phyloP scores from a whole-genome alignment of 2,329 filamentous ascomycete genomes.

The Monilinia laxa region DNA sequence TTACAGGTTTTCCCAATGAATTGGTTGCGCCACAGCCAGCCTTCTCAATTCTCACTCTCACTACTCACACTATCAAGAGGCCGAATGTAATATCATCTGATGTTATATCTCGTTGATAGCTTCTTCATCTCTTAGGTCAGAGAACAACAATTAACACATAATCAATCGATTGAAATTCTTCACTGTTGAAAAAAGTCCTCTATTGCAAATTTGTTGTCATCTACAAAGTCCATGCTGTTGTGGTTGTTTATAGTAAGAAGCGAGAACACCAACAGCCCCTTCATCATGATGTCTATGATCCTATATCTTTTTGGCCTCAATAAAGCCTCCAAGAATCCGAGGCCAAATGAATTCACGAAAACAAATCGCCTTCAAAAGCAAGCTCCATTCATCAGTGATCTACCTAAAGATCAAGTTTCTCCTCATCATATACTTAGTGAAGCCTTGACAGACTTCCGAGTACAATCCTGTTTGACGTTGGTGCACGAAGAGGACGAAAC shows the following conservation, averaged over 20 bases:
- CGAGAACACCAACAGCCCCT: neutral
- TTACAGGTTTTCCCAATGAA: neutral
- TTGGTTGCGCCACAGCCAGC: slow-evolving; percentile 16
- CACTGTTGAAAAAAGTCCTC: neutral
- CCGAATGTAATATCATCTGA: slow-evolving; percentile 22
- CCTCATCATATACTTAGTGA: slow-evolving; percentile 12
- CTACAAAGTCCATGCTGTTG: neutral
- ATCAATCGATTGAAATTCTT: neutral
- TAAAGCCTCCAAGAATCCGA: neutral
- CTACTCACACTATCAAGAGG: slow-evolving; percentile 1
- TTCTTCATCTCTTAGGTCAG: slow-evolving; percentile 6
- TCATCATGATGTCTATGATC: slow-evolving; percentile 15
- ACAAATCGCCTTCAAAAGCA: slow-evolving; percentile 25
- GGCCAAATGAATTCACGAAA: slow-evolving; percentile 4
- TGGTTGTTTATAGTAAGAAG: neutral
- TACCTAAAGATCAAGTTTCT: slow-evolving; percentile 7
- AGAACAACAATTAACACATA: neutral
- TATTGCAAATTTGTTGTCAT: neutral
- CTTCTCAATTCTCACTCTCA: slow-evolving; percentile 15
- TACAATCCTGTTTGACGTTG: slow-evolving; percentile 25
- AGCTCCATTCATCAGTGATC: slow-evolving; percentile 18
- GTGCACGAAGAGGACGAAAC: slow-evolving; percentile 21
- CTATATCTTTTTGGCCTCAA: slow-evolving; percentile 7
- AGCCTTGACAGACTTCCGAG: slow-evolving; percentile 22
- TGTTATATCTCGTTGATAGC: slow-evolving; percentile 4